These are phyloP conservation scores for Podospora pseudocomata DNA, from an alignment of 495 filamentous ascomycete genomes.

Conservation along the genomic window DNA sequence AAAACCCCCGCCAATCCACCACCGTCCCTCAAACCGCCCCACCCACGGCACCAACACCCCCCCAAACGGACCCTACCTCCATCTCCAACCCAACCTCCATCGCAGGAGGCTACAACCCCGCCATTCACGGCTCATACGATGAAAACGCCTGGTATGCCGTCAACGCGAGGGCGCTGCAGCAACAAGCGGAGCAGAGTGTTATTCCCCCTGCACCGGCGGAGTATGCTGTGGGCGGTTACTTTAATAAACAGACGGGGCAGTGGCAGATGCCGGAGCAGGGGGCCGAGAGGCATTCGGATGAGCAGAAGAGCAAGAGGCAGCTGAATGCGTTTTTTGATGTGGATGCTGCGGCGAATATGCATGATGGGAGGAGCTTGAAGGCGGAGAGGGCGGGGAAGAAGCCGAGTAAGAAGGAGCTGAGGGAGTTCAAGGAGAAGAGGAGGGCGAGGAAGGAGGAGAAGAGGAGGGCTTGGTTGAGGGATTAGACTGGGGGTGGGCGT, in stretches of 20 bases:
- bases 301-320: conserved; percentile 82
- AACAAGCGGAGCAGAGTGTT: conserved; percentile 47
- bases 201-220: conserved; percentile 42
- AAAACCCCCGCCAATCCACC: conserved; percentile 70
- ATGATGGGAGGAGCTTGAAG: conserved; percentile 87
- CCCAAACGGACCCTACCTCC: conserved; percentile 24
- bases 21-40: conserved; percentile 13
- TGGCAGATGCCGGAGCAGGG: conserved; percentile 70
- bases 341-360: conserved; percentile 91
- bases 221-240: conserved; percentile 67
- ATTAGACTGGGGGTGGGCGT: conserved; percentile 47
- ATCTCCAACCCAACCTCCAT: conserved; percentile 31
- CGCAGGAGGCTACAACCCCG: conserved; percentile 83
- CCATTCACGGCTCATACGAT: conserved; percentile 94
- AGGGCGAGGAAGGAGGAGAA: conserved; percentile 88
- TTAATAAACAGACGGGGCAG: conserved; percentile 90
- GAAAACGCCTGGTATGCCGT: conserved; percentile 88
- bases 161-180: conserved; percentile 25
- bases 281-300: conserved; percentile 67
- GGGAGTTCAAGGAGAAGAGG: conserved; percentile 67
- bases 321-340: conserved; percentile 97
- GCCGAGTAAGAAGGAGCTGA: conserved; percentile 76
- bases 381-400: conserved; percentile 88
- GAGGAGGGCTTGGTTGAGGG: conserved; percentile 81
- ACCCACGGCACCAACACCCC: conserved; percentile 22